phyloP scores from a whole-genome alignment of 148 eudicot species.

The Chenopodium suecicum region DNA sequence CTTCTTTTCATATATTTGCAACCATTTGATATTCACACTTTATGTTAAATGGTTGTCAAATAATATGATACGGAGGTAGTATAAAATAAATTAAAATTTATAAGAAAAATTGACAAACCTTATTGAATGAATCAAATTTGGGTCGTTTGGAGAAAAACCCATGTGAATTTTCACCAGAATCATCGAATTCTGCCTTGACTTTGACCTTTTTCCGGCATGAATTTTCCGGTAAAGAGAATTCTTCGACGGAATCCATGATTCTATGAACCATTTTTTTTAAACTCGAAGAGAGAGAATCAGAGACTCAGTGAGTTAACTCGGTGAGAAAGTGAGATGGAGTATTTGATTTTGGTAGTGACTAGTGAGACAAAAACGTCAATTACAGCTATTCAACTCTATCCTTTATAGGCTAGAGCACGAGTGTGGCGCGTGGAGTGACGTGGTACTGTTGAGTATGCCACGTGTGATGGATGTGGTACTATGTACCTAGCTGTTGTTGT shows the following conservation, averaged over 20 bases:
- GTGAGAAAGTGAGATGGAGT: neutral
- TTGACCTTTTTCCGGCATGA: conserved; percentile 26
- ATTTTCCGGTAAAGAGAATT: conserved; percentile 22
- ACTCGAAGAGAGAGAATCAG: neutral
- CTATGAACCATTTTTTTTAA: conserved; percentile 37
- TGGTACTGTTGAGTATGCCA: neutral
- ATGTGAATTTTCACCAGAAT: conserved; percentile 27
- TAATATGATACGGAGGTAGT: neutral
- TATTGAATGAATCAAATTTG: conserved; percentile 35
- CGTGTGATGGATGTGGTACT: conserved; percentile 28
- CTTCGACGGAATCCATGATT: conserved; percentile 33
- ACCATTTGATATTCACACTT: too few species aligned
- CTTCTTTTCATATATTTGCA: neutral
- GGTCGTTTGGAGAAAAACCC: conserved; percentile 49
- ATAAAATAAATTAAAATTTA: too few species aligned
- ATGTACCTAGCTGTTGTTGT: conserved; percentile 15
- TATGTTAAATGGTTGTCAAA: too few species aligned
- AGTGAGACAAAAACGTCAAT: conserved; percentile 24
- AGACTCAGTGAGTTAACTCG: conserved; percentile 26
- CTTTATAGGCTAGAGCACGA: neutral
- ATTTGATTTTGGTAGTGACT: neutral
- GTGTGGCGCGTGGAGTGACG: conserved; percentile 15
- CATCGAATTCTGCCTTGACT: conserved; percentile 47
- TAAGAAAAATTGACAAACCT: conserved; percentile 17
- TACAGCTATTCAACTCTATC: neutral